These are phyloP conservation scores for Penicillium salamii DNA, from an alignment of 495 filamentous ascomycete genomes.

Conservation along the genomic window DNA sequence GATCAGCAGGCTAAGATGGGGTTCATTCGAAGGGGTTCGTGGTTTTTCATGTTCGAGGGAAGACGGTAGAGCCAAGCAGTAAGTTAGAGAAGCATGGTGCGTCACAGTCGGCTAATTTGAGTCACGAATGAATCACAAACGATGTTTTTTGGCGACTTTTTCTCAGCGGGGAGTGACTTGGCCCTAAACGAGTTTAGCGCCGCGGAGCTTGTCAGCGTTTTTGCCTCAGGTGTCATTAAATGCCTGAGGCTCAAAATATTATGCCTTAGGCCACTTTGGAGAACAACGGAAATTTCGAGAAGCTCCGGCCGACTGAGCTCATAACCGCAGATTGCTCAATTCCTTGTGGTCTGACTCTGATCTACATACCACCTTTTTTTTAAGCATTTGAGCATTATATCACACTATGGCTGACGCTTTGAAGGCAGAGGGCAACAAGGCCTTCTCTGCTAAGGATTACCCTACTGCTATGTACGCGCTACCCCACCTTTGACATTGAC, in stretches of 20 bases:
- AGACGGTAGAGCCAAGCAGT: constrained; percentile 24
- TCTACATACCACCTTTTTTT: constrained; percentile 5
- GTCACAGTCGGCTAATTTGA: constrained; percentile 7
- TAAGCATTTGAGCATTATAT: neutral
- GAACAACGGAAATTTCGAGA: constrained; percentile 49
- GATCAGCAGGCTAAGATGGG: constrained; percentile 10
- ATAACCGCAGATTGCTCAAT: constrained; percentile 14
- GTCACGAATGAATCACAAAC: constrained; percentile 23
- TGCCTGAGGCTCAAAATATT: neutral
- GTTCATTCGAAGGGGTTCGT: constrained; percentile 15
- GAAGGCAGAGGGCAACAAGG: constrained; percentile 97
- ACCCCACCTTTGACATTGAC: constrained; percentile 29
- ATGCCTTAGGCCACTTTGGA: constrained; percentile 2
- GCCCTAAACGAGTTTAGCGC: constrained; percentile 27
- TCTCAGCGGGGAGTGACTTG: constrained; percentile 25
- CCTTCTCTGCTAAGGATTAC: constrained; percentile 95
- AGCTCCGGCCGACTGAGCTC: constrained; percentile 31
- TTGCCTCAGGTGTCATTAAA: constrained; percentile 27
- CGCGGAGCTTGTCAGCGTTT: constrained; percentile 18
- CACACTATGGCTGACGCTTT: constrained; percentile 57
- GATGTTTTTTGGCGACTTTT: constrained; percentile 32
- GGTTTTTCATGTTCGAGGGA: constrained; percentile 22
- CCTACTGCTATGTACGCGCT: constrained; percentile 83
- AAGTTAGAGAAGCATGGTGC: constrained; percentile 23
- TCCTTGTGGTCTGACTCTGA: constrained; percentile 3